A percentile compares a stretch with the other conserved stretches of the same genome.
Conservation (phyloP, 169 alveolate genomes). For the Condylostoma magnum region DNA sequence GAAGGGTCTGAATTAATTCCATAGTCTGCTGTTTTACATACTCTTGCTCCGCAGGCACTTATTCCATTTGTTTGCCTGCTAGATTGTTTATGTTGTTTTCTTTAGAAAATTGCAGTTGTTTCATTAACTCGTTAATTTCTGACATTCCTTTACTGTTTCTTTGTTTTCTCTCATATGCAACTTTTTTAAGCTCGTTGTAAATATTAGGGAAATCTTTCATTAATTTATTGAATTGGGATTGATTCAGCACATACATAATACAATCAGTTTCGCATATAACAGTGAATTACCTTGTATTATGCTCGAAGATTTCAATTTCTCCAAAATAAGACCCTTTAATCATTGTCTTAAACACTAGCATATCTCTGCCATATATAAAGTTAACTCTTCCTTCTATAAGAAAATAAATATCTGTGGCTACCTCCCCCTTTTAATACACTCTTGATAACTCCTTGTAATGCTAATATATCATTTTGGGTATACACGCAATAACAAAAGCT, state of each 20-base stretch:
- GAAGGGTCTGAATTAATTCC: no score
- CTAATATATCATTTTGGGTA: constrained; percentile 56
- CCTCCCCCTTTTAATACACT: constrained; percentile 32
- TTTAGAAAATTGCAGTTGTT: neutral
- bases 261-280: neutral
- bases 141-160: constrained; percentile 1
- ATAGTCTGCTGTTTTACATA: no score
- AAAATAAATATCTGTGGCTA: constrained; percentile 43
- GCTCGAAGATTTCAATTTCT: constrained; percentile 17
- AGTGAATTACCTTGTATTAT: neutral
- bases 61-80: no score
- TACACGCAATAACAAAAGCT: constrained; percentile 24
- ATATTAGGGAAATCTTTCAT: no score
- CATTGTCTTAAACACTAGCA: constrained; percentile 2
- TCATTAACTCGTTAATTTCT: neutral
- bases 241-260: neutral
- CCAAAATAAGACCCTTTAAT: constrained; percentile 24
- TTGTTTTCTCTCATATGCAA: no score
- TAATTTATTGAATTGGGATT: no score
- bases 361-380: neutral
- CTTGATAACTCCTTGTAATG: constrained; percentile 41
- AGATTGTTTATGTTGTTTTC: neutral
- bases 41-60: no score
- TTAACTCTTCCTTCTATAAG: constrained; percentile 34
- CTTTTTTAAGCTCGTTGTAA: no score